Base-by-base conservation (phyloP, 1,139 yeast species). In the Blastobotrys proliferans region DNA sequence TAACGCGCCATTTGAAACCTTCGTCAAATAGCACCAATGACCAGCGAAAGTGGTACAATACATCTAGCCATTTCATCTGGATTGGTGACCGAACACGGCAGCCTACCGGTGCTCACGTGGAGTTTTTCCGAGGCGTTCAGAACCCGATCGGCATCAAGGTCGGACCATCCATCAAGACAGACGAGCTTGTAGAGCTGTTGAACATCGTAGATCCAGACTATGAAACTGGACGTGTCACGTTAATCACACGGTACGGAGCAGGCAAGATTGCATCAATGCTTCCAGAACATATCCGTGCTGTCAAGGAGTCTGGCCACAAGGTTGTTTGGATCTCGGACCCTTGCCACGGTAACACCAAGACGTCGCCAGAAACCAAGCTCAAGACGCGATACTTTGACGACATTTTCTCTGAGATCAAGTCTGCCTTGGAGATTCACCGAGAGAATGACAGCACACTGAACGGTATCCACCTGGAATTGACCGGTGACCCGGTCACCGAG, bases 51-150 rank as follows among this genome's bases (percentile, higher is more conserved):
- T 68, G 63, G 63, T 69, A 65, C 58, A 65, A 69, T 51, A 66
- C 72, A 3, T 66, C 71, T 3, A 68, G 72, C 2, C 73, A 69
- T 44, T 69, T 69, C 51, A 57, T 69, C 36, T 69, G 73, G 73
- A 69, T 69, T 37, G 73, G 73, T 13, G 73, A 69, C 50, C 61
- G 73, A 24, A 69, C 73, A 1, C 52, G 74, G 13, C 72, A 68
- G 52, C 53, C 67, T 4, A 67, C 67, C 38, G 70, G 73, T 13
- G 73, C 73, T 4, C 73, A 69, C 44, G 72, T 69, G 19, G 73
- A 69, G 55, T 69, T 67, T 51, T 69, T 69, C 61, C 53, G 73
- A 21, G 73, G 73, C 3, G 61, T 69, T 3, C 57, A 61, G 49
- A 69, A 69, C 47, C 73, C 73, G 5, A 66, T 69, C 43, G 73